Base-by-base conservation (phyloP, 2,329 filamentous ascomycete genomes). In the Shiraia bambusicola region DNA sequence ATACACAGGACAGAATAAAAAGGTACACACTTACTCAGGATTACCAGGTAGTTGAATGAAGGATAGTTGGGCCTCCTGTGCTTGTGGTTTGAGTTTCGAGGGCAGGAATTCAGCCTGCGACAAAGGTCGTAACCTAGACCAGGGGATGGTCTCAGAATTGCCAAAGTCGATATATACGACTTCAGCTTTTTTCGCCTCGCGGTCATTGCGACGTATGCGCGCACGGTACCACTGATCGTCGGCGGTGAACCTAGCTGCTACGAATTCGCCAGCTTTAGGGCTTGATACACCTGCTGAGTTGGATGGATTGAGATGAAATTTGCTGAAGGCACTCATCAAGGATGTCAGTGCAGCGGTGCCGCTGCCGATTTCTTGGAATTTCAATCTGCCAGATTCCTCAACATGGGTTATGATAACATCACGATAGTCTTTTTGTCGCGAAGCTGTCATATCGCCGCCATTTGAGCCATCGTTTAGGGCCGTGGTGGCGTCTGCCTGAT, bases 161-260 rank as follows among this genome's bases (percentile, higher is more conserved):
- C 93, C 93, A 70, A 94, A 98, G 74, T 98, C 93, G 49, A 98
- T 82, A 72, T 95, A 98, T 32, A 94, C 74, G 17, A 98, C 86
- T 70, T 98, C 93, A 16, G 90, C 86, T 58, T 87, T 83, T 78
- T 79, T 89, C 61, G 84, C 85, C 7, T 91, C 80, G 49, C 93
- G 89, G 73, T 98, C 93, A 70, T 97, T 96, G 65, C 91, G 84
- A 49, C 91, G 86, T 48, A 98, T 83, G 48, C 85, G 86, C 24
- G 88, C 93, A 48, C 93, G 88, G 75, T 98, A 98, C 92, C 92
- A 98, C 56, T 93, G 83, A 45, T 85, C 82, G 65, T 98, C 93
- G 37, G 84, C 85, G 6, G 84, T 86, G 76, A 97, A 98, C 66
- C 88, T 87, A 59, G 92, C 92, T 2, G 92, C 87, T 17, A 98